These are phyloP conservation scores for Dispira parvispora DNA, from an alignment of 192 early-diverging fungal species.

Conservation along the genomic window DNA sequence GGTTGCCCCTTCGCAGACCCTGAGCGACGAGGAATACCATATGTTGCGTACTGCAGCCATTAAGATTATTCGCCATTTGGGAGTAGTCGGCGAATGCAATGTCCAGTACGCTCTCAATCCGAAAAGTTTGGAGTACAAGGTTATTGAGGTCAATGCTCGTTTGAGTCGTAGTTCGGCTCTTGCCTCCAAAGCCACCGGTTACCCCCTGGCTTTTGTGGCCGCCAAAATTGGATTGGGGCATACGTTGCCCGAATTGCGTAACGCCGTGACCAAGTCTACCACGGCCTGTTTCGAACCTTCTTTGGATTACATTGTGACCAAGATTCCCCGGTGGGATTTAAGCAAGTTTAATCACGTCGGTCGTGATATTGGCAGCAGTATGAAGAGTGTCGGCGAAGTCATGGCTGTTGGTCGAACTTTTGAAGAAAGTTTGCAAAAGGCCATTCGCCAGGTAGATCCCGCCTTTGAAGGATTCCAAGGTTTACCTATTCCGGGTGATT, in stretches of 20 bases:
- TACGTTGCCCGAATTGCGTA: constrained; percentile 83
- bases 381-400: constrained; percentile 98
- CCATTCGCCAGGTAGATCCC: constrained; percentile 79
- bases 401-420: constrained; percentile 96
- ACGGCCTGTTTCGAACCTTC: constrained; percentile 96
- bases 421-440: constrained; percentile 96
- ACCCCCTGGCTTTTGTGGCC: constrained; percentile 95
- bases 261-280: constrained; percentile 88
- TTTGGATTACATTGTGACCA: constrained; percentile 80
- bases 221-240: constrained; percentile 91
- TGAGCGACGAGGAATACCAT: constrained; percentile 96
- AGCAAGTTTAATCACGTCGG: constrained; percentile 91
- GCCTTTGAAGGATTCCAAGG: constrained; percentile 71
- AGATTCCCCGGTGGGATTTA: constrained; percentile 85
- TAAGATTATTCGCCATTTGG: constrained; percentile 91
- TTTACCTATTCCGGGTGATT: constrained; percentile 41
- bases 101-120: constrained; percentile 98
- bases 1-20: constrained; percentile 91
- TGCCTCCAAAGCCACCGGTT: constrained; percentile 96
- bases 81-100: constrained; percentile 99
- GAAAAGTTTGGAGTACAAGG: constrained; percentile 82
- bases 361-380: constrained; percentile 74
- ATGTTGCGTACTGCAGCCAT: constrained; percentile 94
- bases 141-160: constrained; percentile 98
- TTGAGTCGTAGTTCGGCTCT: constrained; percentile 83